Conservation (phyloP, 371 early-diverging fungal species). For the Saksenaea oblongispora region DNA sequence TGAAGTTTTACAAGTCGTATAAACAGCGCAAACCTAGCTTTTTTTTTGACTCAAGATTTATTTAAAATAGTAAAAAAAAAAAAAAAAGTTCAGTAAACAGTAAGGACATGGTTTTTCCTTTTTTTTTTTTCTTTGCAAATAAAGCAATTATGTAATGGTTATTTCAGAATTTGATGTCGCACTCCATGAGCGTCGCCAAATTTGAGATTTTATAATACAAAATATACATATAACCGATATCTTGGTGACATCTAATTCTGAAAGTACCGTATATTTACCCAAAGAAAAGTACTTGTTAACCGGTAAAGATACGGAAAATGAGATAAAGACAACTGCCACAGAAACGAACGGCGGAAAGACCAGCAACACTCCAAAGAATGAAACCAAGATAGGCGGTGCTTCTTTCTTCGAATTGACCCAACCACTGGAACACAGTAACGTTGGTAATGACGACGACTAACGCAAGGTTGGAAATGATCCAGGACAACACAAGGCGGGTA, state of each 20-base stretch:
- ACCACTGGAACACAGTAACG: constrained; percentile 26
- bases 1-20: too few species aligned
- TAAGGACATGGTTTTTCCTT: not conserved
- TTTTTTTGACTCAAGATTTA: too few species aligned
- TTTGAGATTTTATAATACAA: too few species aligned
- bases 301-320: constrained; percentile 54
- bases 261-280: too few species aligned
- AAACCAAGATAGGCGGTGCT: constrained; percentile 79
- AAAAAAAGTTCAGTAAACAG: not conserved
- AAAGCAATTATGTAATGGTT: too few species aligned
- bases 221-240: too few species aligned
- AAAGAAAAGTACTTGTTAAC: constrained; percentile 16
- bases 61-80: too few species aligned
- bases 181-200: too few species aligned
- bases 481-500: constrained; percentile 70
- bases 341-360: constrained; percentile 80
- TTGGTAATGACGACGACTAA: constrained; percentile 65
- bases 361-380: constrained; percentile 89
- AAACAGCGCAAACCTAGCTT: too few species aligned
- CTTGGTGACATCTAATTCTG: too few species aligned
- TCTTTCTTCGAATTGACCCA: constrained; percentile 37
- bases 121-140: not conserved
- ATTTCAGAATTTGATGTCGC: too few species aligned
- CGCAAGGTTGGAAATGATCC: constrained; percentile 83
- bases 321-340: constrained; percentile 78